Evolutionary conservation across 805 yeast genomes (phyloP), one percentile per base, ranked within the genome.

Genomic region (Wickerhamiella allomyrinae): DNA sequence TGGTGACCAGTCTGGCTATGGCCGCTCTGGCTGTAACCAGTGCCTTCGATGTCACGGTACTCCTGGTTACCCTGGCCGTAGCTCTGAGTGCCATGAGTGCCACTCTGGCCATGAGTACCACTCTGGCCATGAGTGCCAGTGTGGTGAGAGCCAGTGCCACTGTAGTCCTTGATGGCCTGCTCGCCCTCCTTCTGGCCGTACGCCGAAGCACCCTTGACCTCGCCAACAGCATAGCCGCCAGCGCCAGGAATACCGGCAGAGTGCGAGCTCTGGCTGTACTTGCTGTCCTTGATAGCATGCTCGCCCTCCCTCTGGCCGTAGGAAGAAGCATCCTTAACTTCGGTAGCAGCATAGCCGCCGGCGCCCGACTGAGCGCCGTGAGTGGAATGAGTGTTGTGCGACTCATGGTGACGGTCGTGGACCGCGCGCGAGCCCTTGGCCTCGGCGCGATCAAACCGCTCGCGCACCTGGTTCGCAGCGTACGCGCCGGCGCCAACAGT

Each of bases 41-140:
- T 25, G 3, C 19, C 40, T 35, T 5, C 31, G 23, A 41, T 43
- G 38, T 36, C 34, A 22, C 41, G 43, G n/a, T 41, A 21, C 14
- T 34, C 41, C 8, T n/a, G 14, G 31, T 14, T 17, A n/a, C 31
- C 31, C 4, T 14, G 13, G 11, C 17, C 13, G 15, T 27, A 17
- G 8, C 17, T 27, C 7, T 17, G 17, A 4, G 31, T n/a, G 5
- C n/a, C 9, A n/a, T 24, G 29, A 24, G 29, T 24, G 29, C 29
- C 29, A 8, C 29, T 24, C 9, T 11, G 9, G 29, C 29, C n/a
- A 24, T 24, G 29, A n/a, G n/a, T 11, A 24, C n/a, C n/a, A 7
- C 4, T 11, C 29, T 24, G 29, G 10, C 29, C 29, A n/a, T 11
- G 15, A n/a, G 15, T 11, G 13, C 15, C n/a, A 5, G 31, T n/a